Evolutionary conservation across 164 flowering plant genomes (phyloP), one percentile per base, ranked within the genome.

Genomic region (Stephania cephalantha): DNA sequence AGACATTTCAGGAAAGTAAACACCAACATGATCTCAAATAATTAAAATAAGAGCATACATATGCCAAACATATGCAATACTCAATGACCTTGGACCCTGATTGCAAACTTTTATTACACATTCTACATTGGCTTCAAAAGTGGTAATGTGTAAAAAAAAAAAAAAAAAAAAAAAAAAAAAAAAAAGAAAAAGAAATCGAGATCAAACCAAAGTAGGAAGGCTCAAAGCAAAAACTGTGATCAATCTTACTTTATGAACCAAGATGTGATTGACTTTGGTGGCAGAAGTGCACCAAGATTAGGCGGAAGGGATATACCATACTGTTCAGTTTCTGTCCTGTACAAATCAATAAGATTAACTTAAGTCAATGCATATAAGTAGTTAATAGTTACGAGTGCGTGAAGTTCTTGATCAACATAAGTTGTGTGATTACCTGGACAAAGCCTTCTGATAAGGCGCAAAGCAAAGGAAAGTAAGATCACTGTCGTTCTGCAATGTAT

Each of bases 231-330:
- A 72, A 66, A 50, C n/a, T 73, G 65, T 48, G 68, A 20, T 2
- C 31, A 70, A 73, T 80, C 90, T 83, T 88, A 95, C 99, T 88
- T 93, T 78, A 83, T 78, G 79, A 93, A 87, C 98, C 98, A 95
- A 31, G 98, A 92, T 72, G 74, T 77, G 6, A 75, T 82, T 68
- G 92, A 85, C 30, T 84, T 81, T 71, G 95, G 91, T 61, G 91
- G 90, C 85, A 91, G 84, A 85, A 79, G 67, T 52, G 81, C 79
- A 68, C 98, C 99, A 45, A 80, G 73, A 76, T 90, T 91, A 22
- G 91, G 88, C 83, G 90, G 81, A 74, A 87, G 68, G 77, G 42
- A 71, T 64, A 82, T 78, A 81, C 83, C 85, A 72, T 76, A 81
- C 50, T 85, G 85, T 73, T 77, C 77, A 65, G 74, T 75, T 73